Conservation (phyloP, 768 basidiomycete genomes). For the Leccinum truebloodii region DNA sequence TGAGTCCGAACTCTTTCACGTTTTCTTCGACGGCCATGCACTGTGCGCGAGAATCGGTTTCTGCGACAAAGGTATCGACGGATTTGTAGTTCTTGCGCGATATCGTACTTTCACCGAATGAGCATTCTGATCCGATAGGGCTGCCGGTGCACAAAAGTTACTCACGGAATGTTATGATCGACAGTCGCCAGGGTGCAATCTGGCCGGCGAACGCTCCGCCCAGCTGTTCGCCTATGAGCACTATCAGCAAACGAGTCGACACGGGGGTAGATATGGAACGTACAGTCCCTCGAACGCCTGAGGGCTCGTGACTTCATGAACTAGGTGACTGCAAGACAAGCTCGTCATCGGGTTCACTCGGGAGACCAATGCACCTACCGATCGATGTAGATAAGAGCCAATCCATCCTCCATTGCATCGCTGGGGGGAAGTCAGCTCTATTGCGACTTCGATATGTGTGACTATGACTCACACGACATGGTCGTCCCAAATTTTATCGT, state of each 20-base stretch:
- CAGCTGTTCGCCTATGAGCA: conserved; percentile 61
- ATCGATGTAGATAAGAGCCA: conserved; percentile 83
- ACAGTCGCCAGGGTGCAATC: conserved; percentile 90
- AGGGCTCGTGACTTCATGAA: conserved; percentile 93
- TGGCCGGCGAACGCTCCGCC: conserved; percentile 74
- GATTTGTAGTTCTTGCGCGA: conserved; percentile 76
- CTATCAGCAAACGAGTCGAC: conserved; percentile 13
- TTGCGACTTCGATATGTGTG: conserved; percentile 7
- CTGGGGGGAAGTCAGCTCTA: conserved; percentile 38
- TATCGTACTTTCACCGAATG: conserved; percentile 48
- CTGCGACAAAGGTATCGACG: conserved; percentile 72
- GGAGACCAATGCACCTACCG: conserved; percentile 43
- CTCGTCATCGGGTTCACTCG: not conserved
- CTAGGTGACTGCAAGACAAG: conserved; percentile 46
- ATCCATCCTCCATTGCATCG: conserved; percentile 70
- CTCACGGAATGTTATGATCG: conserved; percentile 87
- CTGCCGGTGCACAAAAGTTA: conserved; percentile 15
- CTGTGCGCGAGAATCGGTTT: conserved; percentile 85
- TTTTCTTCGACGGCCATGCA: conserved; percentile 84
- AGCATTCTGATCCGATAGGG: not conserved
- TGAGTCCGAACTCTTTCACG: conserved; percentile 88
- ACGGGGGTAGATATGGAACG: conserved; percentile 26
- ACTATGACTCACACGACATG: conserved; percentile 75
- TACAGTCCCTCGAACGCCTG: conserved; percentile 90
- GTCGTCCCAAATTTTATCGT: conserved; percentile 98